Evolutionary conservation across 2,329 filamentous ascomycete genomes (phyloP).

Genomic region (Celoporthe dispersa): DNA sequence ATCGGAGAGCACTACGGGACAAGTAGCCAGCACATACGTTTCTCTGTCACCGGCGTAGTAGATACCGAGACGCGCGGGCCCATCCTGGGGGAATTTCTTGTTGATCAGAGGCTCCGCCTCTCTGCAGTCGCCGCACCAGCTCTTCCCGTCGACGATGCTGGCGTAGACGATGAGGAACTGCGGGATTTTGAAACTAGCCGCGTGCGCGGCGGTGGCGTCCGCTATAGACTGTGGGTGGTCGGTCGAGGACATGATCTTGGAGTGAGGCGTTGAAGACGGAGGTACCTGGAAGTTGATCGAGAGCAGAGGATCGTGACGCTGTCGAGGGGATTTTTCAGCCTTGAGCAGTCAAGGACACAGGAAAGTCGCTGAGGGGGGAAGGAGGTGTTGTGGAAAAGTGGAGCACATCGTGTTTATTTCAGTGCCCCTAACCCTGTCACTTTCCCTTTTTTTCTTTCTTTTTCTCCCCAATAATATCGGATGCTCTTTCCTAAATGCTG

Average conservation of each 20-base stretch:
- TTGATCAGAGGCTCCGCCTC: conserved; percentile 35
- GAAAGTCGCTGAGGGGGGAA: no score
- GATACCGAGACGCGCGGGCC: conserved; percentile 23
- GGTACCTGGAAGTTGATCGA: neutral
- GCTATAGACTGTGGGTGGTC: conserved; percentile 18
- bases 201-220: conserved; percentile 21
- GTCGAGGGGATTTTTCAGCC: no score
- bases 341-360: no score
- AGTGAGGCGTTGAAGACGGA: neutral
- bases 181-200: conserved; percentile 27
- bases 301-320: neutral
- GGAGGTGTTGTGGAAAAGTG: no score
- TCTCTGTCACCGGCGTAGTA: conserved; percentile 34
- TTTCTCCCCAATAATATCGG: no score
- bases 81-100: conserved; percentile 32
- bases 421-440: no score
- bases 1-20: neutral
- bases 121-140: conserved; percentile 37
- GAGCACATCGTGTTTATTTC: no score
- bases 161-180: conserved; percentile 35
- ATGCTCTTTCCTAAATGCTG: no score
- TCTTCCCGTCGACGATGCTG: conserved; percentile 31
- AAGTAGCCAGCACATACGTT: conserved; percentile 31
- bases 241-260: conserved; percentile 14
- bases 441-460: no score